Base-by-base conservation (phyloP, 2,329 filamentous ascomycete genomes). In the Aspergillus tubingensis region DNA sequence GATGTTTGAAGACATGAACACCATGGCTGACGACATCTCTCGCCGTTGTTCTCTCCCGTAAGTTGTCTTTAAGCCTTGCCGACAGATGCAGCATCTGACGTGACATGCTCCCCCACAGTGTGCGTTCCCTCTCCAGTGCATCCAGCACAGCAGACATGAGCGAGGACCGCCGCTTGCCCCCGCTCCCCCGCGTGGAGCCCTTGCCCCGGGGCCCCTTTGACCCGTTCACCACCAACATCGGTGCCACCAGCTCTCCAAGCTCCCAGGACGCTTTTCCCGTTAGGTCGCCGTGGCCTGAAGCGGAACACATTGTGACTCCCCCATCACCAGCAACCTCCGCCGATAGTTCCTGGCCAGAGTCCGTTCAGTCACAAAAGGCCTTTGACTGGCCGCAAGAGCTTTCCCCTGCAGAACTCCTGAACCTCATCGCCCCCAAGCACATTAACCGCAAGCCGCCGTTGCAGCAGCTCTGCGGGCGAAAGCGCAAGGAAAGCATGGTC, bases 401-500 rank as follows among this genome's bases (percentile, higher is more conserved):
- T 38, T 72, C 75, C 7, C 65, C 66, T 11, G 51, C 59, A 8
- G 73, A 77, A 55, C 71, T 77, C 41, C 67, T 76, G 67, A 63
- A 68, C 43, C 61, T 77, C 38, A 72, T 77, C 41, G 70, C 71
- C 7, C 75, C 75, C 1, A 69, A 72, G 36, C 71, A 75, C 55
- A 74, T 74, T 51, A 77, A 72, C 64, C 74, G 75, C 54, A 77
- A 77, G 63, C 70, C 70, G 0, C 75, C 75, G 19, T 65, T 77
- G 25, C 75, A 77, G 66, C 75, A 77, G 55, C 65, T 76, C 7
- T 77, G 75, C 58, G 75, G 74, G 36, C 73, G 74, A 10, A 77
- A 77, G 68, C 75, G 75, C 57, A 77, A 77, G 65, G 69, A 70
- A 23, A 75, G 72, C 58, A 54, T 68, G 52, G 63, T 69, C 50